Evolutionary conservation across 345 rosid species (phyloP).

Genomic region (Lagerstroemia speciosa): DNA sequence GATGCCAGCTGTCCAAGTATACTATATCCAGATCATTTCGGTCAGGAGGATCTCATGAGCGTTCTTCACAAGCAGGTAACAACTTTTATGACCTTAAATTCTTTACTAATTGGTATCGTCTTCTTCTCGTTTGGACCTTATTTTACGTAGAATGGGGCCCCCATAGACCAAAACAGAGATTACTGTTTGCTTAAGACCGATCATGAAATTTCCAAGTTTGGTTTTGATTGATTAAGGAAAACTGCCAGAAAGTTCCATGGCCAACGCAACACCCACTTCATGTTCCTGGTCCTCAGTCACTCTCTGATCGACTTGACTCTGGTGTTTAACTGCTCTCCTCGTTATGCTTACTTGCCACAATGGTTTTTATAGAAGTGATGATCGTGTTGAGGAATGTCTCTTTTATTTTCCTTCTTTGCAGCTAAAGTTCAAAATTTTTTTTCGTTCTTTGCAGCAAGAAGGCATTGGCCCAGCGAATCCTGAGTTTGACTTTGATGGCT

Average conservation of each 20-base stretch:
- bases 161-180: neutral
- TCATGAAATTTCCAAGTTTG: neutral
- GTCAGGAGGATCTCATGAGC: conserved; percentile 87
- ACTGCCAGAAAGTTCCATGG: too few relatives aligned
- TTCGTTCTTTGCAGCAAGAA: conserved; percentile 40
- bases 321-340: too few relatives aligned
- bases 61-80: conserved; percentile 75
- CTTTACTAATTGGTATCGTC: neutral
- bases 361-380: too few relatives aligned
- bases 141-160: neutral
- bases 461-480: conserved; percentile 41
- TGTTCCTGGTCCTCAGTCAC: too few relatives aligned
- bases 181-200: neutral
- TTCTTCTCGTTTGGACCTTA: neutral
- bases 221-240: too few relatives aligned
- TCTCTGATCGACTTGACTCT: too few relatives aligned
- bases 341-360: too few relatives aligned
- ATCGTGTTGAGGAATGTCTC: too few relatives aligned
- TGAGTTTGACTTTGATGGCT: conserved; percentile 81
- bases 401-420: conserved; percentile 18
- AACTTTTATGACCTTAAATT: neutral
- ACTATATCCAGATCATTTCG: conserved; percentile 47
- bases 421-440: too few relatives aligned
- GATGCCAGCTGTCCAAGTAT: conserved; percentile 31
- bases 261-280: too few relatives aligned